These are phyloP conservation scores for Alloteropsis angusta DNA, from an alignment of 202 grass and related monocot genomes.

Conservation along the genomic window DNA sequence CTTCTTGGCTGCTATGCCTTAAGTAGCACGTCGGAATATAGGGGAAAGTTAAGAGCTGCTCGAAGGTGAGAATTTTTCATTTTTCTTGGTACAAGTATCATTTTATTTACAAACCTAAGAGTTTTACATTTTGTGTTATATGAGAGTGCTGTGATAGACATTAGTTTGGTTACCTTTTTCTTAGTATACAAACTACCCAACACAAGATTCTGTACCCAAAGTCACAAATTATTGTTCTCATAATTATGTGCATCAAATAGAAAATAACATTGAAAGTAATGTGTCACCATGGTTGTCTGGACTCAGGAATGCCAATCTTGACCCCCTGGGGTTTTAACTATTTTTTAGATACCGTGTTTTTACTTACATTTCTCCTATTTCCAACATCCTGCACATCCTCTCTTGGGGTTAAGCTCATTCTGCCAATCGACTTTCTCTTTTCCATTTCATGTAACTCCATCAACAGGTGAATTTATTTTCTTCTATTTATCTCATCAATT, in stretches of 20 bases:
- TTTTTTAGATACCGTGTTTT: background rate
- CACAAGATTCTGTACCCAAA: background rate
- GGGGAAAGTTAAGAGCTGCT: constrained; percentile 63
- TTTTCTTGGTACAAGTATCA: background rate
- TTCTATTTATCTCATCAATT: background rate
- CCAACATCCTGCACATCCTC: background rate
- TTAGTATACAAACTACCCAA: background rate
- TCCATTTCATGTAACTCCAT: background rate
- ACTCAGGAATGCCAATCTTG: background rate
- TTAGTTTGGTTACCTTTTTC: background rate
- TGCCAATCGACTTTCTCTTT: background rate
- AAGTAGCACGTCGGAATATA: constrained; percentile 68
- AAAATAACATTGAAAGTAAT: background rate
- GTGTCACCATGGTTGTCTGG: background rate
- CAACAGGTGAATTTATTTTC: background rate
- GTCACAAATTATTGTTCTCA: background rate
- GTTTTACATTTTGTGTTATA: background rate
- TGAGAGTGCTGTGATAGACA: background rate
- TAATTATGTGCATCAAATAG: background rate
- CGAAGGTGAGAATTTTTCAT: constrained; percentile 58
- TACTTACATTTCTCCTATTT: background rate
- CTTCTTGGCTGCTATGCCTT: constrained; percentile 94
- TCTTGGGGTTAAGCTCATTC: background rate
- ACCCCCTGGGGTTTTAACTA: background rate
- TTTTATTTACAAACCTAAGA: background rate